Evolutionary conservation across 352 stramenopile species (phyloP), one percentile per base, ranked within the genome.

Genomic region (Hyaloperonospora brassicae): DNA sequence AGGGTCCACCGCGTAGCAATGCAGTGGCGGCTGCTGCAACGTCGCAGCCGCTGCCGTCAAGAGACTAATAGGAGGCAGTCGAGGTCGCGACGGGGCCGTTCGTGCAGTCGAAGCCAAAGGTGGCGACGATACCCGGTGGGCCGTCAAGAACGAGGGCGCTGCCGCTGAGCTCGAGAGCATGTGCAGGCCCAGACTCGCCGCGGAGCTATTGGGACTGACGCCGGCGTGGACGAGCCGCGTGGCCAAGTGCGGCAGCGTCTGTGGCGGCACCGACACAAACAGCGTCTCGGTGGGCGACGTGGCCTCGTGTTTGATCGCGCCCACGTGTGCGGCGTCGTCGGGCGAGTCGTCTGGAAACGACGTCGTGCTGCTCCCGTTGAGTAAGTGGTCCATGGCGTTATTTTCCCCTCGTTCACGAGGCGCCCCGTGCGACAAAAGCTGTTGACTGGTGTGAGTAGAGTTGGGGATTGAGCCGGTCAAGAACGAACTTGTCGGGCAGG

Each of bases 41-140:
- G 62, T 50, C 12, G 72, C 57, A 22, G 72, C 64, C 2, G 69
- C 72, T 1, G 64, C 60, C 11, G 72, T 82, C 25, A 82, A 55
- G 39, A 82, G 63, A 41, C 67, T 76, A 51, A 82, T 82, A 14
- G 72, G 69, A 9, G 72, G 72, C 8, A 82, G 57, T 0, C 69
- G 64, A 13, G 65, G 66, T 10, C 39, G 31, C 27, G 40, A 24
- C 0, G 41, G 34, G 1, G 47, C 27, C 0, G 58, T 36, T 7
- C 47, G 27, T 34, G 8, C 27, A 34, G 27, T 34, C 27, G 8
- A 34, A 17, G 17, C 17, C 17, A 17, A 17, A 17, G 17, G 17
- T 17, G 17, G 17, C 17, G 17, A 17, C 17, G 17, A 17, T 17
- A 17, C 17, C 17, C 17, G 17, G 17, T 17, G 17, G 17, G 17